Conservation (phyloP, 495 filamentous ascomycete species). For the Penicillium crystallinum region DNA sequence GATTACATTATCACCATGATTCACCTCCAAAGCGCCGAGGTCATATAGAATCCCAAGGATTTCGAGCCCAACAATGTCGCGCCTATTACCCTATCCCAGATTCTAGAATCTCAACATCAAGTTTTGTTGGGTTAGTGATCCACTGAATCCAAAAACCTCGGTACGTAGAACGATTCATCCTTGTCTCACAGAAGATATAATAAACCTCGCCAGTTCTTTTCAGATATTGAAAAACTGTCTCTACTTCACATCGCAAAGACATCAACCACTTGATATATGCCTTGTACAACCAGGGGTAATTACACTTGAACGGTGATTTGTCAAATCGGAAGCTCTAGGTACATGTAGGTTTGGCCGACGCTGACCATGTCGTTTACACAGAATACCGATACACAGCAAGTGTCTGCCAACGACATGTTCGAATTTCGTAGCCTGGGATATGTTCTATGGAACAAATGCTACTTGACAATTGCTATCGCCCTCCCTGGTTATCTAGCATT, state of each 20-base stretch:
- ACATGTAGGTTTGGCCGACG: background rate
- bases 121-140: background rate
- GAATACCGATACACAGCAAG: background rate
- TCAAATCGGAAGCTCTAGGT: background rate
- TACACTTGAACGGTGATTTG: background rate
- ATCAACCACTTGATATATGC: background rate
- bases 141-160: background rate
- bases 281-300: too few relatives aligned
- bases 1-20: background rate
- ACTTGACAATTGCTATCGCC: background rate
- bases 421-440: background rate
- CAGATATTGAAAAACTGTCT: background rate
- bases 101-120: background rate
- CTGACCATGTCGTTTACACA: background rate
- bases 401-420: background rate
- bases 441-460: background rate
- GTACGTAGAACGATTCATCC: background rate
- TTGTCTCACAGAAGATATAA: background rate
- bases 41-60: background rate
- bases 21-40: background rate
- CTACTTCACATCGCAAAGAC: too few relatives aligned
- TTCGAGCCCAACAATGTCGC: background rate
- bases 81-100: too few relatives aligned
- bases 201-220: background rate
- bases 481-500: conserved; percentile 4